phyloP scores from a whole-genome alignment of 306 rosid species.

The Mimosa bimucronata region DNA sequence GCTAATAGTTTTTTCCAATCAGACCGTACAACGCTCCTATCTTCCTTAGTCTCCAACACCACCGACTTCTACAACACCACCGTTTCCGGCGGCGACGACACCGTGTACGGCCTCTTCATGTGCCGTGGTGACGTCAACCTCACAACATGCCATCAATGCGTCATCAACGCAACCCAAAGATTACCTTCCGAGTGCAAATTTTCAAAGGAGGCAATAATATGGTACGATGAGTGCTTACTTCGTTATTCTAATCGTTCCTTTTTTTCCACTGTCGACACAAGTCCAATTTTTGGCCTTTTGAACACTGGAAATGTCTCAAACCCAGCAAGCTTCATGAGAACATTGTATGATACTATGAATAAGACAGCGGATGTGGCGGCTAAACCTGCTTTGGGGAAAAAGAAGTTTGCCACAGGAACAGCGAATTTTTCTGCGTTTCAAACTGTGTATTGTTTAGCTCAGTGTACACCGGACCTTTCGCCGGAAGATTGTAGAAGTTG shows the following conservation, averaged over 20 bases:
- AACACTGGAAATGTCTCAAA: slow-evolving; percentile 31
- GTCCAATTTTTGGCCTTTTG: background rate
- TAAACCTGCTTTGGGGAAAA: background rate
- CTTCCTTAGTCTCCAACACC: slow-evolving; percentile 38
- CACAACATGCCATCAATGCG: slow-evolving; percentile 12
- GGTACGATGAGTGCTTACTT: slow-evolving; percentile 44
- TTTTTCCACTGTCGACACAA: slow-evolving; percentile 28
- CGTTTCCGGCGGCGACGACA: slow-evolving; percentile 20
- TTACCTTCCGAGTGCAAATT: background rate
- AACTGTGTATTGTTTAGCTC: slow-evolving; percentile 26
- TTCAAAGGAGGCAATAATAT: slow-evolving; percentile 22
- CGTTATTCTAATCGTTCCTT: slow-evolving; percentile 34
- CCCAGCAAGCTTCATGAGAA: slow-evolving; percentile 13
- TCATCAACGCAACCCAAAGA: slow-evolving; percentile 1
- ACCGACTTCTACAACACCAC: slow-evolving; percentile 34
- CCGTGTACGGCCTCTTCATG: slow-evolving; percentile 34
- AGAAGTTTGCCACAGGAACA: slow-evolving; percentile 35
- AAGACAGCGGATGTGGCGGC: slow-evolving; percentile 32
- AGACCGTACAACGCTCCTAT: slow-evolving; percentile 39
- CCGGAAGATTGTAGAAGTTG: slow-evolving; percentile 33
- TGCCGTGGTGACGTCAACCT: slow-evolving; percentile 36
- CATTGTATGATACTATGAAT: slow-evolving; percentile 30
- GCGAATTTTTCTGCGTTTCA: slow-evolving; percentile 35
- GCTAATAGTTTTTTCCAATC: slow-evolving; percentile 42
- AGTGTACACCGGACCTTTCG: slow-evolving; percentile 43